Base-by-base conservation (phyloP, 768 basidiomycete genomes). In the Xerocomus spinulosus region DNA sequence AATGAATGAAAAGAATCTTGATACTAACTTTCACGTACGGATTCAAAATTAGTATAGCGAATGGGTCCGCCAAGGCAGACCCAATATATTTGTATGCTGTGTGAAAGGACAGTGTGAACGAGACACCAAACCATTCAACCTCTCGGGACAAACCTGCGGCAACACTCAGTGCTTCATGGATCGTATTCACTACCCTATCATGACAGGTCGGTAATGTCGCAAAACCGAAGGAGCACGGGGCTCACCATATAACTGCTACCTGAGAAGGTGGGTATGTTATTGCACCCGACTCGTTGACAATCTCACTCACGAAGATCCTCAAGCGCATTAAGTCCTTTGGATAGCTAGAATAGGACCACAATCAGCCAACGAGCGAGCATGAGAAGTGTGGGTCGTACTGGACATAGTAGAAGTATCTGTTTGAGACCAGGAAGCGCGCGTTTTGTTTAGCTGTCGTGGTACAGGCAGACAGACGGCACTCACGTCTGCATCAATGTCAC, bases 341-440 rank as follows among this genome's bases (percentile, higher is more conserved):
- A 21, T 48, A 48, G 15, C 47, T 48, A 12, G 7, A 13, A 18
- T 2, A 21, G 2, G 4, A 9, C 0, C 6, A 6, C 4, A 7
- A 8, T 42, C 14, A 23, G 15, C 6, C 1, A 9, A 28, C 25
- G 8, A 18, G 15, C 7, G 28, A 32, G 7, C n/a, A 30, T 15
- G 13, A 4, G 15, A 24, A 20, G 18, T 9, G 15, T 14, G 3
- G 9, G 15, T 13, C 17, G 9, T 41, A 48, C 46, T 48, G 30
- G 33, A 34, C 9, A 14, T 41, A 41, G 17, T 48, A 48, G 9
- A 48, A 34, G 30, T 28, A 48, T 25, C 46, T 47, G 38, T 24
- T 17, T 7, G 17, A 7, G 15, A 12, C 9, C 18, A 20, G 21
- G 25, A 10, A 17, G 33, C 15, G 37, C 18, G 13, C 4, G 23